Evolutionary conservation across 768 basidiomycete species (phyloP).

Genomic region (Pleurotus ostreatus): DNA sequence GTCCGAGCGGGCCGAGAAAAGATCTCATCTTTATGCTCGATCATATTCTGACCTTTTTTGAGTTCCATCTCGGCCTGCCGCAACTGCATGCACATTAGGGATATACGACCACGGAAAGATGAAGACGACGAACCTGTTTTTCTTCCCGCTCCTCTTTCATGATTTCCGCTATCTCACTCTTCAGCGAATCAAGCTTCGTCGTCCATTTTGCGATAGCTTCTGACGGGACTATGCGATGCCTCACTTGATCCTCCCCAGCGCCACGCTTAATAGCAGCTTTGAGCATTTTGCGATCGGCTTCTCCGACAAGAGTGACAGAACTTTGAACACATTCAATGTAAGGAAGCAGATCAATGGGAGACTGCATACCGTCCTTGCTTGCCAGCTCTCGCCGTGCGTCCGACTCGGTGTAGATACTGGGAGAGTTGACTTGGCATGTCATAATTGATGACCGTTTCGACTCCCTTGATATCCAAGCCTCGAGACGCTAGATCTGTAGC

Average conservation of each 20-base stretch:
- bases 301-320: constrained; percentile 93
- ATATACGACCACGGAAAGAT: constrained; percentile 2
- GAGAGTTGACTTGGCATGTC: constrained; percentile 94
- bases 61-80: constrained; percentile 95
- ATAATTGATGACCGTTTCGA: constrained; percentile 97
- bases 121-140: constrained; percentile 59
- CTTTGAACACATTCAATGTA: constrained; percentile 20
- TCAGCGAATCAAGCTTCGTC: constrained; percentile 64
- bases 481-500: constrained; percentile 95
- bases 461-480: constrained; percentile 95
- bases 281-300: constrained; percentile 93
- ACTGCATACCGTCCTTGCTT: constrained; percentile 76
- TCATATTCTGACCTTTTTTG: constrained; percentile 91
- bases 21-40: constrained; percentile 91
- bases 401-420: constrained; percentile 95
- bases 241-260: constrained; percentile 70
- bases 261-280: constrained; percentile 94
- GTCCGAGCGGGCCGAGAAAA: constrained; percentile 90
- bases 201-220: constrained; percentile 73
- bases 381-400: constrained; percentile 95
- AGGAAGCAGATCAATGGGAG: constrained; percentile 1
- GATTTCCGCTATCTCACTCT: constrained; percentile 73
- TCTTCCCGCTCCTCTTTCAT: constrained; percentile 93
- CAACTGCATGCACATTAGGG: constrained; percentile 41
- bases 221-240: constrained; percentile 81